These are phyloP conservation scores for Bipolaris bicolor DNA, from an alignment of 2,329 filamentous ascomycete species.

Conservation along the genomic window DNA sequence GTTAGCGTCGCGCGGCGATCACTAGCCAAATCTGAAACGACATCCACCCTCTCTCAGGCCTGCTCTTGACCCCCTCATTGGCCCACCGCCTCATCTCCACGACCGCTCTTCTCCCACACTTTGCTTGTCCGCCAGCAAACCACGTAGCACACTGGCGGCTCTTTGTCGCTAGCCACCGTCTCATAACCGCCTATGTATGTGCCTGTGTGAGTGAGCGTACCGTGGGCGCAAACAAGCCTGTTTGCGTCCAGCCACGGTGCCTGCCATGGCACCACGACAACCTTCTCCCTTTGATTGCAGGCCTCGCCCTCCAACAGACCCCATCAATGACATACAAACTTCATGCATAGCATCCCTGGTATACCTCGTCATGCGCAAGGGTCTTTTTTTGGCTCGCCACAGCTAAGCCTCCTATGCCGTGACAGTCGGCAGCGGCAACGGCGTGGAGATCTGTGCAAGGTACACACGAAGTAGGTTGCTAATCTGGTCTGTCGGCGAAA, in stretches of 20 bases:
- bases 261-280: background rate
- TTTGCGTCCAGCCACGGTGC: background rate
- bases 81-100: constrained; percentile 19
- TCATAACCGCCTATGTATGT: constrained; percentile 28
- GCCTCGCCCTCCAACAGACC: constrained; percentile 14
- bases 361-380: constrained; percentile 24
- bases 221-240: constrained; percentile 19
- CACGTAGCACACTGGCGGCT: constrained; percentile 16
- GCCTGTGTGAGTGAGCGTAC: background rate
- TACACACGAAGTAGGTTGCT: background rate
- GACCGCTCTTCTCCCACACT: constrained; percentile 18
- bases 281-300: constrained; percentile 22
- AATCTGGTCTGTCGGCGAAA: constrained; percentile 9
- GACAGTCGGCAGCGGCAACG: constrained; percentile 1
- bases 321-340: constrained; percentile 18
- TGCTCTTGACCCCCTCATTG: constrained; percentile 25
- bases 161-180: constrained; percentile 13
- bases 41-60: constrained; percentile 8
- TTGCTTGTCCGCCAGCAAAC: constrained; percentile 22
- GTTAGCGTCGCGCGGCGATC: constrained; percentile 28
- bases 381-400: constrained; percentile 26
- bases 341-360: constrained; percentile 23
- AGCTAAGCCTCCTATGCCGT: constrained; percentile 14
- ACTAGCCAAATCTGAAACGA: constrained; percentile 33
- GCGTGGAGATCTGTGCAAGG: constrained; percentile 3